A percentile compares a stretch with the other conserved stretches of the same genome.
Evolutionary conservation across 2,329 filamentous ascomycete genomes (phyloP).

Genomic region (Cercospora sp.): DNA sequence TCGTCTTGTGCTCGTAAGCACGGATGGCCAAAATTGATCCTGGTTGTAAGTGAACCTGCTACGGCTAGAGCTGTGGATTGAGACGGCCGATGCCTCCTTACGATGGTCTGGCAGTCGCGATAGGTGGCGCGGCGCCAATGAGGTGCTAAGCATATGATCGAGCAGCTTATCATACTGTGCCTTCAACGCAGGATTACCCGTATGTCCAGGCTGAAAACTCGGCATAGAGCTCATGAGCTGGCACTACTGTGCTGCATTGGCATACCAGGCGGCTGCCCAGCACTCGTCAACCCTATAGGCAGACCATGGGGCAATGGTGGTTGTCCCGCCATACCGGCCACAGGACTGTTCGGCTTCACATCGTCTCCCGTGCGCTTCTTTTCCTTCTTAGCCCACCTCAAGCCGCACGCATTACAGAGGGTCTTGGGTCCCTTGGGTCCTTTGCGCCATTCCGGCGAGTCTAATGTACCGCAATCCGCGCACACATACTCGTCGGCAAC

Average conservation of each 20-base stretch:
- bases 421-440: slow-evolving; percentile 92
- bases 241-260: slow-evolving; percentile 29
- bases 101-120: background rate
- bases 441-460: slow-evolving; percentile 95
- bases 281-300: slow-evolving; percentile 21
- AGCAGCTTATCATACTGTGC: background rate
- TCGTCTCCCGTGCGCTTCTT: slow-evolving; percentile 40
- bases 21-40: background rate
- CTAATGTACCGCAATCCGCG: slow-evolving; percentile 90
- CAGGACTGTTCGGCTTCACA: slow-evolving; percentile 29
- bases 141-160: background rate
- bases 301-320: slow-evolving; percentile 21
- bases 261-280: slow-evolving; percentile 28
- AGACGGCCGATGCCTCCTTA: background rate
- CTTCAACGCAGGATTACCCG: background rate
- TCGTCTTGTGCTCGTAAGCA: background rate
- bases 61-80: background rate
- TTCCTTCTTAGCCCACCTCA: slow-evolving; percentile 45
- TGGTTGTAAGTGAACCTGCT: background rate
- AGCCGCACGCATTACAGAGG: slow-evolving; percentile 88
- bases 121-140: background rate
- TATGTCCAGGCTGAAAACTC: slow-evolving; percentile 17
- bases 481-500: slow-evolving; percentile 85
- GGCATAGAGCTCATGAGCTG: slow-evolving; percentile 6
- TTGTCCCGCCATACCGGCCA: slow-evolving; percentile 16